A percentile compares a stretch with the other conserved stretches of the same genome.
Conservation (phyloP, 768 basidiomycete genomes). For the Tricholoma hemisulphureum region DNA sequence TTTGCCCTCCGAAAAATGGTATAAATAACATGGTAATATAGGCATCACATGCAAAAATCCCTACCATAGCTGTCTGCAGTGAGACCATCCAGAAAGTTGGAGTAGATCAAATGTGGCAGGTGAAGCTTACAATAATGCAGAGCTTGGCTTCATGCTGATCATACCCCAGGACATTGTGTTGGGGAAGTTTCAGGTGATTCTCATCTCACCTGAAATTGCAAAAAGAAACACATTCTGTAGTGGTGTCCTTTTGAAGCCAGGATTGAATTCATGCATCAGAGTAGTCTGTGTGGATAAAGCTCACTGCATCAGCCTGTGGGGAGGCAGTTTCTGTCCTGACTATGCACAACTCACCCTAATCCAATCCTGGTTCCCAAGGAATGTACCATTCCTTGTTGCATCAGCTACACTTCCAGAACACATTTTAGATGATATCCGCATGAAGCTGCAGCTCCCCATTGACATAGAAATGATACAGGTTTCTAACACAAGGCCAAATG, state of each 20-base stretch:
- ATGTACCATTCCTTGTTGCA: constrained; percentile 15
- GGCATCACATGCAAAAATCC: not conserved
- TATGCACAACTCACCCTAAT: no score
- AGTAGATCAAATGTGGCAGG: no score
- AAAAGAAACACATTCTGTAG: no score
- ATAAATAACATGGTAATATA: not conserved
- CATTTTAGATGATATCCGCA: constrained; percentile 15
- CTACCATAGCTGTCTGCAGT: constrained; percentile 15
- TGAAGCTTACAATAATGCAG: no score
- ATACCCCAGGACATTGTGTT: no score
- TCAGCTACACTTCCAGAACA: constrained; percentile 22
- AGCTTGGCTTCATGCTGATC: no score
- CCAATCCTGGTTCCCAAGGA: constrained; percentile 13
- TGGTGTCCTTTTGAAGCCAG: no score
- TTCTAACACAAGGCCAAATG: constrained; percentile 24
- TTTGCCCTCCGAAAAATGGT: no score
- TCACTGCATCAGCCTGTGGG: constrained; percentile 25
- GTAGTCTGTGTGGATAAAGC: constrained; percentile 21
- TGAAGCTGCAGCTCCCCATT: constrained; percentile 10
- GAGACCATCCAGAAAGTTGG: no score
- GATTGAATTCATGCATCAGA: constrained; percentile 9
- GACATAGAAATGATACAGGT: constrained; percentile 9
- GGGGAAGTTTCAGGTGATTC: no score
- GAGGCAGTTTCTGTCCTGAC: constrained; percentile 21
- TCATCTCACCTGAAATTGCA: no score